Base-by-base conservation (phyloP, 2,329 filamentous ascomycete genomes). In the Pseudogymnoascus sp. region DNA sequence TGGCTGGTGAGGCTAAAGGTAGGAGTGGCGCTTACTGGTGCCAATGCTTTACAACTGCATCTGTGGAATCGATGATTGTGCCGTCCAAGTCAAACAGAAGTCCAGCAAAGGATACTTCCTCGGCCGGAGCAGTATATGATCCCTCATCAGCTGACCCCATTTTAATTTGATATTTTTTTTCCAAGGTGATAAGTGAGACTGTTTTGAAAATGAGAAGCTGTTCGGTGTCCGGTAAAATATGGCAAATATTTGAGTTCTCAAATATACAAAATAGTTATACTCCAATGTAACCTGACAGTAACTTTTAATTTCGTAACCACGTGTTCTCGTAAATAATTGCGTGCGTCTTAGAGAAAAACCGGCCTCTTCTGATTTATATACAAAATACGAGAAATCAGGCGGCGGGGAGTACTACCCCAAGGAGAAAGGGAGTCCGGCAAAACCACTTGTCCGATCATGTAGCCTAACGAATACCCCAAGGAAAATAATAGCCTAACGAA, bases 61-160 rank as follows among this genome's bases (percentile, higher is more conserved):
- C 79, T 1, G 90, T 93, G 14, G 88, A 91, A 74, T 93, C 90
- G 70, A 93, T 91, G 67, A 93, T 89, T 16, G 90, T 93, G 40
- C 89, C 90, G 73, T 92, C 88, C 86, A 91, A 90, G 73, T 91
- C 88, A 70, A 90, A 87, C 13, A 61, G 60, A 19, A 64, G 50
- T 26, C 60, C 63, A 11, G n/a, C 24, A 61, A 62, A 64, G 4
- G 60, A 31, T 24, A 16, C 53, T 33, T 61, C 47, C 53, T 63
- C 29, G 2, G 59, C 31, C n/a, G 59, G 59, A 40, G 59, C 59
- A 40, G 2, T 61, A 40, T 40, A 61, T 38, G 59, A 61, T 38
- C 59, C 59, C 26, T 40, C 59, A 16, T 61, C 19, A 11, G 38
- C 40, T 8, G 33, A 40, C 14, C 33, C 33, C 59, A 61, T 61